These are phyloP conservation scores for Boechera retrofracta DNA, from an alignment of 345 rosid species.

Conservation along the genomic window DNA sequence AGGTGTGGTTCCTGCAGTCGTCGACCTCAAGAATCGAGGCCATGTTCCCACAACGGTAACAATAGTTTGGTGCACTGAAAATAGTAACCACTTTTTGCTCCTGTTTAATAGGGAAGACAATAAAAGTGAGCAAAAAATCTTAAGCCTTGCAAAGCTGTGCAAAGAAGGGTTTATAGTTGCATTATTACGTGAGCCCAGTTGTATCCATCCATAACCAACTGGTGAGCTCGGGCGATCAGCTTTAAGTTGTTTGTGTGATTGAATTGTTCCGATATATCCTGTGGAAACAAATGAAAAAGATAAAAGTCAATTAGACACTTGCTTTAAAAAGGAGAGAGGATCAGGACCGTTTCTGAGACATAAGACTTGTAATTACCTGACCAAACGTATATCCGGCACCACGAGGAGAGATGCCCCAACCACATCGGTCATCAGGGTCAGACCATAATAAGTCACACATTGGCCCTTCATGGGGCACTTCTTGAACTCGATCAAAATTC, in stretches of 20 bases:
- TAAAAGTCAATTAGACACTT: conserved; percentile 24
- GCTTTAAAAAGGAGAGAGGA: neutral
- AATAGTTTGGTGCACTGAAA: conserved; percentile 96
- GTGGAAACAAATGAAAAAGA: conserved; percentile 30
- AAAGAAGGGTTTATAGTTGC: conserved; percentile 20
- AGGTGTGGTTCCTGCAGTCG: conserved; percentile 91
- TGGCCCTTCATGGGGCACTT: conserved; percentile 98
- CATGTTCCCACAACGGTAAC: conserved; percentile 98
- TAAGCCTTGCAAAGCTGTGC: neutral
- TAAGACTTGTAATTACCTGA: conserved; percentile 59
- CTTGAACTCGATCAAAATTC: conserved; percentile 91
- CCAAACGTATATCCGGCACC: conserved; percentile 99
- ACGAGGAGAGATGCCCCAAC: conserved; percentile 97
- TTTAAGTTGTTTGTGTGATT: conserved; percentile 87
- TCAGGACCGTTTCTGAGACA: conserved; percentile 1
- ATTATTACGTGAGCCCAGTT: conserved; percentile 94
- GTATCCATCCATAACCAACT: conserved; percentile 95
- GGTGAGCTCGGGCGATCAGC: conserved; percentile 95
- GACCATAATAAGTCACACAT: conserved; percentile 99
- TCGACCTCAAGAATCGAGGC: conserved; percentile 95
- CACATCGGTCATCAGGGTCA: conserved; percentile 96
- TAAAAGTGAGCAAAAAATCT: conserved; percentile 14
- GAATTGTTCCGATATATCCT: conserved; percentile 98
- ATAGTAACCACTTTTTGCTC: conserved; percentile 97
- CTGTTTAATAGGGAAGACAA: conserved; percentile 47